Percentiles rank a stretch among this genome's conserved stretches.
These are phyloP conservation scores for Pythium scleroteichum DNA, from an alignment of 352 stramenopile genomes.

Conservation along the genomic window DNA sequence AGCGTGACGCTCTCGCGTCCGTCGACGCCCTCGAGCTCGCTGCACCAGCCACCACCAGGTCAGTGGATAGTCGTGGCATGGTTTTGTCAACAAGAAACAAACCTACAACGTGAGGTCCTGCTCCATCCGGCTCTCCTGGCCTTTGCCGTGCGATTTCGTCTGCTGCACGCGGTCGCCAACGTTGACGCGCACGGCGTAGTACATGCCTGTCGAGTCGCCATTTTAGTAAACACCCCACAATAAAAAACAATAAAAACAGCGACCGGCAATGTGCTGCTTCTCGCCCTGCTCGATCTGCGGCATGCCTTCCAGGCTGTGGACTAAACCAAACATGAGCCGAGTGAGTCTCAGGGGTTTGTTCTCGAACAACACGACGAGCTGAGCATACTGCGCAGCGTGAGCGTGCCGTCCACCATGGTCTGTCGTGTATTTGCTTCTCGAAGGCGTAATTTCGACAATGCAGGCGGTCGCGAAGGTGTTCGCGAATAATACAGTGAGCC, in stretches of 20 bases:
- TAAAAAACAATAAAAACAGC: no score
- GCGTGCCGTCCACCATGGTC: conserved; percentile 21
- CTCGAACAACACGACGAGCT: not conserved
- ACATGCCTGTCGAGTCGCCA: conserved; percentile 16
- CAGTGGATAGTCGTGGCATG: conserved; percentile 4
- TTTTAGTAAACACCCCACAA: no score
- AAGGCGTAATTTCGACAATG: no score
- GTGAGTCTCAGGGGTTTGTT: no score
- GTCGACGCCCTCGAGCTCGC: conserved; percentile 7
- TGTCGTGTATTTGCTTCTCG: no score
- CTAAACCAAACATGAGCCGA: conserved; percentile 5
- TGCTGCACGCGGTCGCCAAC: conserved; percentile 3
- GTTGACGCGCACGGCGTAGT: conserved; percentile 20
- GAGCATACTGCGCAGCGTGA: conserved; percentile 12
- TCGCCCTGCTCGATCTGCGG: conserved; percentile 19
- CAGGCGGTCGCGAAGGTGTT: no score
- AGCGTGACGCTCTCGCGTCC: conserved; percentile 25
- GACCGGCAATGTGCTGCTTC: conserved; percentile 19
- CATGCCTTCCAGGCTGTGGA: conserved; percentile 11
- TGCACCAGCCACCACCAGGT: not conserved
- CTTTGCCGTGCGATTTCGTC: conserved; percentile 20
- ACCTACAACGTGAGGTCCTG: conserved; percentile 25
- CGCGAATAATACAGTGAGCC: no score
- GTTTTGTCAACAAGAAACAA: not conserved
- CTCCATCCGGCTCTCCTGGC: conserved; percentile 16